Evolutionary conservation across 768 basidiomycete genomes (phyloP), one percentile per base, ranked within the genome.

Genomic region (Lactarius quietus): DNA sequence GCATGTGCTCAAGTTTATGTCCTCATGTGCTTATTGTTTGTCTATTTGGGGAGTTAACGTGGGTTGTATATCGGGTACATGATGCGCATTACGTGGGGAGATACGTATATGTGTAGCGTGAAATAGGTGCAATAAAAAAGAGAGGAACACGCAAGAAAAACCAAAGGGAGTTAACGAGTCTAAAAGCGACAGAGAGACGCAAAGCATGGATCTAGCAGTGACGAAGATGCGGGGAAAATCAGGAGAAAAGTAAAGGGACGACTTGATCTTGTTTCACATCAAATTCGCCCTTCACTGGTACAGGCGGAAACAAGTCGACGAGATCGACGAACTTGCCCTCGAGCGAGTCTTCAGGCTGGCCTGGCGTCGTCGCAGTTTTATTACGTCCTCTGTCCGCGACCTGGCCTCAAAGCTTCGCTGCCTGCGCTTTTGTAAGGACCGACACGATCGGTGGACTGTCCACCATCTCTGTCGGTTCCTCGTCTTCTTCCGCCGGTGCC

Each of bases 191-290:
- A 58, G 26, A 58, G 26, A 33, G 38, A 17, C 43, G 36, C 29
- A 28, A 52, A 28, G 14, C 38, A 38, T 12, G 38, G 31, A 62
- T 15, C 53, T 52, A 56, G 15, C 15, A 33, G 12, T 15, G 41
- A 29, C 48, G 6, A 15, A 26, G 26, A 15, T 6, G 48, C 2
- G 51, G 18, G 33, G 26, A 59, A 35, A 48, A 69, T 77, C 84
- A 97, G 51, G 95, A 95, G 83, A 98, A 98, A 98, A 98, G 77
- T 98, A 98, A 41, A 82, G 81, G 52, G 90, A 92, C 63, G 85
- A 76, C 74, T 89, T 89, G 77, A 98, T 95, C 66, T 80, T 81
- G 70, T 84, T n/a, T 80, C 67, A 98, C 93, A 69, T 92, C 84
- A 74, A 98, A 97, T 63, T 80, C 79, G 61, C 96, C 96, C 78